A percentile compares a stretch with the other conserved stretches of the same genome.
Evolutionary conservation across 257 asterid genomes (phyloP).

Genomic region (Nicotiana paniculata): DNA sequence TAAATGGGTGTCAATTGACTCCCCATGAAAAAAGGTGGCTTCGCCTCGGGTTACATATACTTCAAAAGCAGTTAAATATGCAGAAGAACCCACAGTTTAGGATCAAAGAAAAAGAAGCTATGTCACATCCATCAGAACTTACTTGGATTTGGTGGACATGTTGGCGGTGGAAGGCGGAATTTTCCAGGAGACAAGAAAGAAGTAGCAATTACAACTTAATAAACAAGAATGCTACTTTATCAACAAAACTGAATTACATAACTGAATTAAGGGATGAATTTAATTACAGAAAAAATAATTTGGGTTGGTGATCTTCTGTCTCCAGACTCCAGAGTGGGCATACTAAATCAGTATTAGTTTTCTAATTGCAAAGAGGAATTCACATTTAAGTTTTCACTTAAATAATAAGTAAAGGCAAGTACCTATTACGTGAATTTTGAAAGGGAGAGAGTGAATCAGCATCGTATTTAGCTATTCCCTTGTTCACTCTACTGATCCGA

Average conservation of each 20-base stretch:
- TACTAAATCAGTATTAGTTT: neutral
- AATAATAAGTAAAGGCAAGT: too few relatives aligned
- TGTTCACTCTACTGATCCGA: slow-evolving; percentile 40
- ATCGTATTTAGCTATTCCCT: slow-evolving; percentile 64
- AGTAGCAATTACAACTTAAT: neutral
- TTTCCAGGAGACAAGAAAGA: neutral
- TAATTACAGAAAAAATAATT: neutral
- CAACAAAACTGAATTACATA: neutral
- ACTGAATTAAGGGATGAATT: too few relatives aligned
- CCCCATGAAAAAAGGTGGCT: too few relatives aligned
- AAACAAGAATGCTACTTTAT: neutral
- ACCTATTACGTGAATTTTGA: slow-evolving; percentile 34
- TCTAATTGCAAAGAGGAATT: neutral
- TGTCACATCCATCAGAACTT: slow-evolving; percentile 31
- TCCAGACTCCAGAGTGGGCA: neutral
- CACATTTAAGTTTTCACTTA: neutral
- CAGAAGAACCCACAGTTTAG: neutral
- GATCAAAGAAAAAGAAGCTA: slow-evolving; percentile 2
- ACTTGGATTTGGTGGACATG: slow-evolving; percentile 83
- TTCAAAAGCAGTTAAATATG: neutral
- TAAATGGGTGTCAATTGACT: too few relatives aligned
- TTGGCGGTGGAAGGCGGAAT: neutral
- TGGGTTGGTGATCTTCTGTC: neutral
- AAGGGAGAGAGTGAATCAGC: slow-evolving; percentile 56
- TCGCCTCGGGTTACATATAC: neutral